A percentile compares a stretch with the other conserved stretches of the same genome.
Evolutionary conservation across 306 rosid genomes (phyloP).

Genomic region (Vachellia collinsii): DNA sequence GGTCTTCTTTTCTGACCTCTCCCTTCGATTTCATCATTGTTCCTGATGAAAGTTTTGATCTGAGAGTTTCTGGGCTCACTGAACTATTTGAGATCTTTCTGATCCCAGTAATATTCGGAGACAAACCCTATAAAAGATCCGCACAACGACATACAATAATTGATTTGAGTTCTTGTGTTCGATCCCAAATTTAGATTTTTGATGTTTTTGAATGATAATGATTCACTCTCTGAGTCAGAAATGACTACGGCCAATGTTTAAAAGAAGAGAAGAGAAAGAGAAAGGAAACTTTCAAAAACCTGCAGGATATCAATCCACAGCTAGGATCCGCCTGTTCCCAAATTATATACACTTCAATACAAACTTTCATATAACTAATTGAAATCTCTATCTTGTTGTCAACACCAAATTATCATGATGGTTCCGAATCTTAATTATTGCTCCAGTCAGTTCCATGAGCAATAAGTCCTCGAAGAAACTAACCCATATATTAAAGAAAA

Average conservation of each 20-base stretch:
- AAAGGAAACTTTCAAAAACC: not conserved
- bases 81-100: not conserved
- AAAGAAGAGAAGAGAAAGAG: not conserved
- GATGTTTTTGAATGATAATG: not conserved
- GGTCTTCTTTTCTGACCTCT: not conserved
- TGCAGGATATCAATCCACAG: not conserved
- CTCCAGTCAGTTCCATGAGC: not conserved
- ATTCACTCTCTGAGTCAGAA: not conserved
- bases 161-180: not conserved
- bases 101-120: too few species aligned
- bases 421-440: not conserved
- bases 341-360: not conserved
- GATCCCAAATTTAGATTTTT: not conserved
- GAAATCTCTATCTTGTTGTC: not conserved
- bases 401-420: not conserved
- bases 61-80: not conserved
- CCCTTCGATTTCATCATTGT: constrained; percentile 3
- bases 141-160: not conserved
- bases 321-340: not conserved
- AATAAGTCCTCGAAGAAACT: not conserved
- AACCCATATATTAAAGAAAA: not conserved
- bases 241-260: not conserved
- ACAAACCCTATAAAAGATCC: not conserved
- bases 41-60: not conserved
- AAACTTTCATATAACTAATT: not conserved